phyloP scores from a whole-genome alignment of 2,329 filamentous ascomycete genomes.

The Stagonosporopsis vannaccii region DNA sequence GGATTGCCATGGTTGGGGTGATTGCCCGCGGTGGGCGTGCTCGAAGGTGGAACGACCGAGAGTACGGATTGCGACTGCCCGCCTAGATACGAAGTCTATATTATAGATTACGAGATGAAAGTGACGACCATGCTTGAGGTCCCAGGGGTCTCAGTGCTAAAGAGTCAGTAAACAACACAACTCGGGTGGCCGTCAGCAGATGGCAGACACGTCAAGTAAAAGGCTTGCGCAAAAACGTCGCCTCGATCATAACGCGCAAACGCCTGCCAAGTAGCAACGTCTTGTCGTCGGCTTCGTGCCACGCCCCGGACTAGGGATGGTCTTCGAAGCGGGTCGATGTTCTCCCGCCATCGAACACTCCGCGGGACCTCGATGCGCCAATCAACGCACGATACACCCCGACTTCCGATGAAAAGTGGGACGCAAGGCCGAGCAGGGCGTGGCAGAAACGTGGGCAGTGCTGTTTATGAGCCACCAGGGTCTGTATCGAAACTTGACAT shows the following conservation, averaged over 20 bases:
- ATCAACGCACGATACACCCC: slow-evolving; percentile 11
- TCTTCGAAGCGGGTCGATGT: slow-evolving; percentile 21
- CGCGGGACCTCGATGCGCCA: slow-evolving; percentile 2
- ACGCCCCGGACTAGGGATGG: slow-evolving; percentile 12
- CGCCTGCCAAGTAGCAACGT: slow-evolving; percentile 14
- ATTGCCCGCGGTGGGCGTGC: slow-evolving; percentile 25
- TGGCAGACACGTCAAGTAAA: slow-evolving; percentile 4
- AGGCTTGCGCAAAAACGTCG: neutral
- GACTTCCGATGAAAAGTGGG: slow-evolving; percentile 7
- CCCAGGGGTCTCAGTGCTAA: slow-evolving; percentile 2
- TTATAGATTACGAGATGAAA: slow-evolving; percentile 8
- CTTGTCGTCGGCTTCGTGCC: slow-evolving; percentile 20
- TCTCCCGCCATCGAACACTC: slow-evolving; percentile 15
- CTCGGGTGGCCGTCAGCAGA: neutral
- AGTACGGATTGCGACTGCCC: neutral
- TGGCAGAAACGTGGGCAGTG: slow-evolving; percentile 8
- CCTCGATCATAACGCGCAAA: neutral
- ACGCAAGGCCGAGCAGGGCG: slow-evolving; percentile 1
- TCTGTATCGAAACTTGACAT: neutral
- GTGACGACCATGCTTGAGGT: slow-evolving; percentile 8
- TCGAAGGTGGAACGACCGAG: slow-evolving; percentile 1
- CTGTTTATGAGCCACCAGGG: neutral
- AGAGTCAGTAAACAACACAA: neutral
- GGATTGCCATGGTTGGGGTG: slow-evolving; percentile 45
- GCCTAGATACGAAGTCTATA: neutral